Conservation (phyloP, 177 flowering plant species). For the Vitis hybrid region DNA sequence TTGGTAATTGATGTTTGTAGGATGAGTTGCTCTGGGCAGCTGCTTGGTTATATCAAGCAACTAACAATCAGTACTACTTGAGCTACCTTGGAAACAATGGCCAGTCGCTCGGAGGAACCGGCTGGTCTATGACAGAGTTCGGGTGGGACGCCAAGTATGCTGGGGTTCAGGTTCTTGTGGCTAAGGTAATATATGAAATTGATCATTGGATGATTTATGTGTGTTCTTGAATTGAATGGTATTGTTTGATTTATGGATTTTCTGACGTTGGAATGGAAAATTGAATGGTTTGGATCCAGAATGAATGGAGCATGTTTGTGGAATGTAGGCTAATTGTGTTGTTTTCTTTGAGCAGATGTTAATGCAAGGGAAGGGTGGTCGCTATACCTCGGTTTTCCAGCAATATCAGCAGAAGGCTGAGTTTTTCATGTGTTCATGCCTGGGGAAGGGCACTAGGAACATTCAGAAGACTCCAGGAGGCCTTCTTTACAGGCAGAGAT, state of each 20-base stretch:
- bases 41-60: slow-evolving; percentile 86
- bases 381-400: slow-evolving; percentile 44
- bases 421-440: slow-evolving; percentile 74
- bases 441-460: slow-evolving; percentile 65
- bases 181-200: slow-evolving; percentile 53
- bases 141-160: slow-evolving; percentile 96
- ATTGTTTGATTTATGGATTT: too few species aligned
- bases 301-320: too few species aligned
- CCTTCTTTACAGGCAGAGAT: slow-evolving; percentile 71
- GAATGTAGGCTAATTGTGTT: background rate
- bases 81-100: slow-evolving; percentile 70
- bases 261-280: too few species aligned
- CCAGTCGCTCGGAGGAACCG: slow-evolving; percentile 81
- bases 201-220: too few species aligned
- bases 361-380: slow-evolving; percentile 73
- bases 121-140: slow-evolving; percentile 86
- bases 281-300: too few species aligned
- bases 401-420: slow-evolving; percentile 75
- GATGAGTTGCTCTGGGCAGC: slow-evolving; percentile 97
- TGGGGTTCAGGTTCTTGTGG: slow-evolving; percentile 83
- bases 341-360: slow-evolving; percentile 44
- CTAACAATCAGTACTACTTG: slow-evolving; percentile 66
- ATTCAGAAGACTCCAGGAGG: slow-evolving; percentile 92
- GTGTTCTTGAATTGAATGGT: too few species aligned
- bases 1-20: slow-evolving; percentile 25